Base-by-base conservation (phyloP, 176 grass and related monocot genomes). In the Ampelocalamus luodianensis region DNA sequence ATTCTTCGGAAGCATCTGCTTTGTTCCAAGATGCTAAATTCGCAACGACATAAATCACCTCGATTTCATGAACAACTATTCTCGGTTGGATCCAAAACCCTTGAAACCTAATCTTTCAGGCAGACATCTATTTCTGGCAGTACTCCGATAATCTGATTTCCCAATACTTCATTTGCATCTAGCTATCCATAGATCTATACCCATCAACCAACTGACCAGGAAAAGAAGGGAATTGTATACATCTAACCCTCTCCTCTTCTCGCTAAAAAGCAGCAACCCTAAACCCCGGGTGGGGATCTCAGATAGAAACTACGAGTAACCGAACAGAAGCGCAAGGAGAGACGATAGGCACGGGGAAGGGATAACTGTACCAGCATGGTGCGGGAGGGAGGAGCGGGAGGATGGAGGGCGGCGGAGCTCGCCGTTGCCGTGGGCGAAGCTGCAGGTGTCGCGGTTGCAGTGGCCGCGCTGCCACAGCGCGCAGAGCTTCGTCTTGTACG, bases 401-500 rank as follows among this genome's bases (percentile, higher is more conserved):
- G 73, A 18, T 2, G 88, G 79, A 44, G 85, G 85, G 17, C 86
- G 77, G 56, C 94, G 92, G 63, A 97, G 85, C 85, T 97, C 94
- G 45, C 65, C 79, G 20, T 88, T 69, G 23, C 94, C 94, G 77
- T 97, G 94, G 69, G 94, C 94, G 76, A 93, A 97, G 83, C 90
- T 97, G 76, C 94, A 97, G 82, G 79, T 88, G 67, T 86, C 86
- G 78, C 92, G 91, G 85, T 73, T 59, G 85, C 92, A 97, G 60
- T 88, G 82, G 37, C 89, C 89, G 71, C 86, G 83, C 89, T 97
- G 91, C 89, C 85, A 97, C 42, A 97, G 82, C 79, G 86, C 77
- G 62, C 94, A 97, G 23, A 97, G 75, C 92, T 97, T 97, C 65
- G 94, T 97, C 92, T 97, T 94, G 92, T 97, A 94, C 49, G 90